Base-by-base conservation (phyloP, 192 early-diverging fungal species). In the Fimicolochytrium jonesii region DNA sequence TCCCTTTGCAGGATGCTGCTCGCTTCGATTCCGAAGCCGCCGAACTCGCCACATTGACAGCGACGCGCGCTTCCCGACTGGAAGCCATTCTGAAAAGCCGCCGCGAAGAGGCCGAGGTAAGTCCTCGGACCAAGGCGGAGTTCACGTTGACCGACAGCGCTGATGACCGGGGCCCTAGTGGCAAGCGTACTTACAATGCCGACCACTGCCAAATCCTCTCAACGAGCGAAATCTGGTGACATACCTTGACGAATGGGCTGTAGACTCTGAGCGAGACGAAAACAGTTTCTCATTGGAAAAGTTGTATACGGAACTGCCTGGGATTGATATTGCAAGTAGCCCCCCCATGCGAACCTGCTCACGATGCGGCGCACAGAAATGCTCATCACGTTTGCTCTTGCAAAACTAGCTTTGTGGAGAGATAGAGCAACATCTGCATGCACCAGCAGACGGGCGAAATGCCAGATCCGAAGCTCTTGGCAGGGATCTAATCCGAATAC, bases 191-290 rank as follows among this genome's bases (percentile, higher is more conserved):
- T n/a, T 82, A 22, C 67, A 73, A 60, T 82, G 80, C 66, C 71
- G 66, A 42, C 44, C 26, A 26, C 51, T 82, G 52, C 80, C 80
- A 3, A 60, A 73, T 42, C 77, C 80, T 3, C 46, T 60, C 18
- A 70, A 61, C 59, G 77, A 82, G 51, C 56, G 66, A 2, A 77
- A 78, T 49, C 18, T 82, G 5, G 77, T 77, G 54, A 72, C 80
- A 10, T 79, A 72, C 58, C 58, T 82, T 33, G 45, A 51, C 34
- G 41, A 76, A 23, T 77, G 69, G 80, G 57, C 55, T 23, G 70
- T 71, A 28, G 72, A 76, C 26, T 13, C 60, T 2, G 32, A 68
- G 6, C 47, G 65, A 3, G 51, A 51, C 15, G 77, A 79, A 28
- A 69, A 72, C 41, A 64, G 63, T 22, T 53, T 67, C 4, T 75